Percentiles rank a stretch among this genome's conserved stretches.
Conservation (phyloP, 2,329 filamentous ascomycete genomes). For the Trichoderma koningiopsis region DNA sequence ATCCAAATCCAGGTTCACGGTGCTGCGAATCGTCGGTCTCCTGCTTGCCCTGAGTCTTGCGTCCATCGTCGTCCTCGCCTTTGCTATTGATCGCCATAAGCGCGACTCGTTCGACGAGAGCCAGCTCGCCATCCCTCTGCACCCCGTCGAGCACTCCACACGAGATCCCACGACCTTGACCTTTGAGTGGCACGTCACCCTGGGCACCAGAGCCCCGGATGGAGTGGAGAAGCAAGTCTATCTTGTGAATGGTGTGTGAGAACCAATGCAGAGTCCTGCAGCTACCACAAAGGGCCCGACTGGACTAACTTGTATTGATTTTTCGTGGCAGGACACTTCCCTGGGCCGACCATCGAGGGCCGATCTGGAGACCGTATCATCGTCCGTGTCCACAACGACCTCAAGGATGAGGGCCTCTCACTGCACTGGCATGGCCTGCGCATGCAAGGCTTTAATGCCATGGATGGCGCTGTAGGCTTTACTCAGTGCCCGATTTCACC, state of each 20-base stretch:
- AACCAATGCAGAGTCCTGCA: not conserved
- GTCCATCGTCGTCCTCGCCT: conserved; percentile 4
- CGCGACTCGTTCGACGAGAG: not conserved
- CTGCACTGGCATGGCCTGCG: conserved; percentile 77
- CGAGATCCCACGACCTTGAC: conserved; percentile 27
- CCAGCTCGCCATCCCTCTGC: conserved; percentile 29
- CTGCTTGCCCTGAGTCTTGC: conserved; percentile 13
- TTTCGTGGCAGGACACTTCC: conserved; percentile 56
- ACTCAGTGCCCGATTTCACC: conserved; percentile 56
- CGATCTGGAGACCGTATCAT: conserved; percentile 72
- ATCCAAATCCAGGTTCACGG: not conserved
- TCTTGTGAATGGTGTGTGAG: conserved; percentile 32
- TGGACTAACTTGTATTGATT: not conserved
- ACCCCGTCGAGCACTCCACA: conserved; percentile 26
- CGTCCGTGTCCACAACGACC: conserved; percentile 65
- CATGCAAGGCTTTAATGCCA: conserved; percentile 70
- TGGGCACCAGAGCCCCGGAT: conserved; percentile 28
- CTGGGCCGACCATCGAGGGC: conserved; percentile 68
- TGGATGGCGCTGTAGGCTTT: conserved; percentile 61
- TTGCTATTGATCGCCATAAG: not conserved
- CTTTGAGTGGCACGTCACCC: conserved; percentile 31
- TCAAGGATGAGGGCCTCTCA: conserved; percentile 62
- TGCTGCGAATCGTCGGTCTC: conserved; percentile 12
- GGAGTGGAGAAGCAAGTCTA: conserved; percentile 34
- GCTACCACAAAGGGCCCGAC: not conserved